Evolutionary conservation across 371 early-diverging fungal genomes (phyloP), one percentile per base, ranked within the genome.

Genomic region (Mortierella sp.): DNA sequence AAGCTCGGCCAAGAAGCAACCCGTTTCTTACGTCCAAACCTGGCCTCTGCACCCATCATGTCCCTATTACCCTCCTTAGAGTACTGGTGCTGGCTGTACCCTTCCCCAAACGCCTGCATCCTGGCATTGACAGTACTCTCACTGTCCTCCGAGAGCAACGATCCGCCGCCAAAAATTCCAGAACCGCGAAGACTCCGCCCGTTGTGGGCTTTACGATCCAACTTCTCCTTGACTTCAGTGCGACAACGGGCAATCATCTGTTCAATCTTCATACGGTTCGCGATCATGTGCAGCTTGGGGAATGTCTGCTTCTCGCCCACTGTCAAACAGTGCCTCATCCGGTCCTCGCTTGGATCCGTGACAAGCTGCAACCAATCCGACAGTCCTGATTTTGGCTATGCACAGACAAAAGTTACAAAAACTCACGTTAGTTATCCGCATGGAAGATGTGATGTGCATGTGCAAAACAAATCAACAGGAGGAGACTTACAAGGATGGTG

Each of bases 221-320:
- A 54, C 35, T 63, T 78, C 43, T 56, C 77, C 63, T 83, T 88
- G 70, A 92, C 72, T 49, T 87, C 72, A 27, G 73, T 78, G 12
- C 91, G 89, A 7, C 88, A 90, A 18, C 75, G 79, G 21, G 90
- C 80, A 79, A 95, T 92, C 14, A 92, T 89, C 32, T 91, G 88
- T 87, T 98, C 98, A 74, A 97, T 92, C 38, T 89, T 82, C 91
- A 95, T 89, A 16, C 97, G 92, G 76, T 97, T 94, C 8, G 90
- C 83, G 58, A 98, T 95, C 94, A 96, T 94, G 49, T 93, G 91
- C 10, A 98, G 81, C 75, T 95, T 95, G 1, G 98, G 96, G 94
- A 94, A 97, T 0, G 96, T 94, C 46, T 91, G 91, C 29, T 87
- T 78, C 71, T 91, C 89, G 11, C 97, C 98, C 5, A 84, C 89